These are phyloP conservation scores for Euptelea pleiosperma DNA, from an alignment of 164 flowering plant genomes.

Conservation along the genomic window DNA sequence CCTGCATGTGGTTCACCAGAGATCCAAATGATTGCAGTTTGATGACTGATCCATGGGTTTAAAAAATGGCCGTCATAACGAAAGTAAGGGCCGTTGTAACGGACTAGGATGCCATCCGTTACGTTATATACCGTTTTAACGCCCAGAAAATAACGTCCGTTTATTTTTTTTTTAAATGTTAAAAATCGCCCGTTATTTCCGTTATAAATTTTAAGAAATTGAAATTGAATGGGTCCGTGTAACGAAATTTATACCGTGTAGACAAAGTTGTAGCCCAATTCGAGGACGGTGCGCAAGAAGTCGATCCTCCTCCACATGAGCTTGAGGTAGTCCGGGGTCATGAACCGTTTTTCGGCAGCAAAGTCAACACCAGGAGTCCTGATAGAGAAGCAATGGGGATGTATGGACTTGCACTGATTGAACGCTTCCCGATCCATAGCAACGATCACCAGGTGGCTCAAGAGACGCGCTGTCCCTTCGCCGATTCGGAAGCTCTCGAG, in stretches of 20 bases:
- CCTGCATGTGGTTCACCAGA: too few species aligned
- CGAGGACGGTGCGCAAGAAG: slow-evolving; percentile 20
- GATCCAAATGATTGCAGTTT: too few species aligned
- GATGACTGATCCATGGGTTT: too few species aligned
- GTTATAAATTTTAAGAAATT: too few species aligned
- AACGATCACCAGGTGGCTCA: slow-evolving; percentile 38
- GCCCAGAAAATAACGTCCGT: too few species aligned
- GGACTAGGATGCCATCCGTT: too few species aligned
- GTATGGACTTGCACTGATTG: slow-evolving; percentile 27
- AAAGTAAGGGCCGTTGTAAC: too few species aligned
- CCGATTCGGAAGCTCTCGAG: slow-evolving; percentile 41
- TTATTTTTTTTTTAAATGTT: too few species aligned
- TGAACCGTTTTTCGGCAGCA: slow-evolving; percentile 21
- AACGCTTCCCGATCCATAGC: slow-evolving; percentile 27
- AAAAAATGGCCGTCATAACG: too few species aligned
- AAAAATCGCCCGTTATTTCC: too few species aligned
- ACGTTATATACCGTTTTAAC: too few species aligned
- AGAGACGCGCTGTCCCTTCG: slow-evolving; percentile 23
- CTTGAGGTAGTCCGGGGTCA: slow-evolving; percentile 19
- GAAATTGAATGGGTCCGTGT: too few species aligned
- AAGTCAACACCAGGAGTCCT: slow-evolving; percentile 16
- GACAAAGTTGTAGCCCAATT: slow-evolving; percentile 38
- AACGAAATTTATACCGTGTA: slow-evolving; percentile 37
- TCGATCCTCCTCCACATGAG: slow-evolving; percentile 24
- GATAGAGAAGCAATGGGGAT: slow-evolving; percentile 36